Percentiles rank a stretch among this genome's conserved stretches.
These are phyloP conservation scores for Neurospora sp. DNA, from an alignment of 495 filamentous ascomycete genomes.

Conservation along the genomic window DNA sequence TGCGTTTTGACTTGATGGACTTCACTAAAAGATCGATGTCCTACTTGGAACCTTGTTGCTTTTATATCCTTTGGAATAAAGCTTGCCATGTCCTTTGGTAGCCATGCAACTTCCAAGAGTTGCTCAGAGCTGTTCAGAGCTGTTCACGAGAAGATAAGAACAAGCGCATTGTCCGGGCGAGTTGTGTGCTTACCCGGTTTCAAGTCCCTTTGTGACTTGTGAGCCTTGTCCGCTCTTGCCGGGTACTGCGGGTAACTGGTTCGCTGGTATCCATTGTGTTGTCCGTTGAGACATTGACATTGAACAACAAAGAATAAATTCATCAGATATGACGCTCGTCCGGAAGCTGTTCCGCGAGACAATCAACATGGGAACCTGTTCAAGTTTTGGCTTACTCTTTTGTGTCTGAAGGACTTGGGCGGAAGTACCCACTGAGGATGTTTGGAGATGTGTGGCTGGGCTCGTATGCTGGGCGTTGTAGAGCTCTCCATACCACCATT, in stretches of 20 bases:
- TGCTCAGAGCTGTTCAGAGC: background rate
- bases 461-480: background rate
- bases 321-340: background rate
- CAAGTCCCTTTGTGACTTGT: background rate
- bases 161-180: background rate
- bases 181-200: background rate
- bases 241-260: background rate
- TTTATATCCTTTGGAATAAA: background rate
- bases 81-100: background rate
- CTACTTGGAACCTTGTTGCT: background rate
- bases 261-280: background rate
- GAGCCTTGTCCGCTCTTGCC: background rate
- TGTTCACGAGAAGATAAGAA: background rate
- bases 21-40: background rate
- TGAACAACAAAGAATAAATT: background rate
- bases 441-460: background rate
- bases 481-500: background rate
- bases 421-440: background rate
- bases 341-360: background rate
- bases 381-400: background rate
- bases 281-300: background rate
- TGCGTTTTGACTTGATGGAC: background rate
- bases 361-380: background rate
- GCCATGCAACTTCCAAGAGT: background rate
- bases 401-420: background rate